Evolutionary conservation across 495 filamentous ascomycete genomes (phyloP), one percentile per base, ranked within the genome.

Genomic region (Aspergillus ostianus): DNA sequence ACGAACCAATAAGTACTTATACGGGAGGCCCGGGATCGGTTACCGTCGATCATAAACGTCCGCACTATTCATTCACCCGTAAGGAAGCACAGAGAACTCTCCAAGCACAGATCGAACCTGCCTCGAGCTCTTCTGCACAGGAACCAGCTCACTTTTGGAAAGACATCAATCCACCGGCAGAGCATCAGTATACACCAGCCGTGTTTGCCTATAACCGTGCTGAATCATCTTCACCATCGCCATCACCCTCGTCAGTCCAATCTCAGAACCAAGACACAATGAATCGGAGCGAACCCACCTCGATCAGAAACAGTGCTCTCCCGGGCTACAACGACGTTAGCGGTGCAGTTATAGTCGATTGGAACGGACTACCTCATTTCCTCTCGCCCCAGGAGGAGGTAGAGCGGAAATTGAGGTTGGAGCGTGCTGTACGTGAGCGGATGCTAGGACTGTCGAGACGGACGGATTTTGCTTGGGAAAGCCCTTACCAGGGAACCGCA

Each of bases 241-340:
- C 26, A 52, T 23, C 36, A 50, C 29, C 30, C 41, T 49, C 47
- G 2, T 30, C 54, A 12, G 20, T 17, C 48, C 19, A 20, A 23
- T 30, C 55, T 30, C 32, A 18, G 44, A 51, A 26, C n/a, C 17
- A 6, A 32, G 30, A 36, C 36, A 59, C 58, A 56, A 55, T 61
- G 18, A 23, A 56, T 48, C 13, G 36, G 13, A 41, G 10, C 36
- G 12, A 41, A 17, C 36, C 18, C 15, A 47, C 13, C 53, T 17
- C 36, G 23, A 52, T 8, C 36, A 52, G n/a, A 21, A 29, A 46
- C 56, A 55, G n/a, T 32, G 29, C 55, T 4, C 61, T 68, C 5
- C 70, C 70, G 1, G 53, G 51, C 10, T 73, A 73, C 53, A 71
- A 69, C 62, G 66, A 70, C 32, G 65, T 73, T 18, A 71, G 66